Conservation (phyloP, 2,329 filamentous ascomycete species). For the Magnaporthiopsis poae region DNA sequence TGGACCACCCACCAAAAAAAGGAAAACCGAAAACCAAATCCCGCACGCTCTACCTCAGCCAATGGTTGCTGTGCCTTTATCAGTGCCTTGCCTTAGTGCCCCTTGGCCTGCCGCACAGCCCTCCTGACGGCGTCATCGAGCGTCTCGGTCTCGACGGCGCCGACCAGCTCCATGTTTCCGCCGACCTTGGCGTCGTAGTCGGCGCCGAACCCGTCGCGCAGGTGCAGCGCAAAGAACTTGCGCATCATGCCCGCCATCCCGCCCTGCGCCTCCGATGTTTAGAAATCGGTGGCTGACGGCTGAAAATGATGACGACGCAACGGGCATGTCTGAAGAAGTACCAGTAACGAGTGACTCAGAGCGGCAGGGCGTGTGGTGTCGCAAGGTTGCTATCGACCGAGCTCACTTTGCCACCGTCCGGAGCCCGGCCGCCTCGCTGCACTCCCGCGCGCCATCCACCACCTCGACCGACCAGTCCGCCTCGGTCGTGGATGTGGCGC, state of each 20-base stretch:
- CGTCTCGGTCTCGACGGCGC: conserved; percentile 5
- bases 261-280: background rate
- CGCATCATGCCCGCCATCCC: background rate
- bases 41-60: no score
- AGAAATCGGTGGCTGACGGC: no score
- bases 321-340: no score
- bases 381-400: no score
- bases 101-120: background rate
- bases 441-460: background rate
- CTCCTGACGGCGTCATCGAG: conserved; percentile 2
- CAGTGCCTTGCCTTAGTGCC: no score
- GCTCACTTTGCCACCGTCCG: no score
- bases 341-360: no score
- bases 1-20: no score
- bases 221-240: conserved; percentile 4
- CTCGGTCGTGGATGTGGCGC: conserved; percentile 46
- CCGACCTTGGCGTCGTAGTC: conserved; percentile 6
- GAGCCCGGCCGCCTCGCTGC: no score
- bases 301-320: no score
- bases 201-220: conserved; percentile 2
- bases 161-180: conserved; percentile 2
- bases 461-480: conserved; percentile 49
- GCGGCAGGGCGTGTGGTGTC: no score
- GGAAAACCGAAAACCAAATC: no score
- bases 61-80: background rate